These are phyloP conservation scores for Fraxinus anomala DNA, from an alignment of 257 asterid species.

Conservation along the genomic window DNA sequence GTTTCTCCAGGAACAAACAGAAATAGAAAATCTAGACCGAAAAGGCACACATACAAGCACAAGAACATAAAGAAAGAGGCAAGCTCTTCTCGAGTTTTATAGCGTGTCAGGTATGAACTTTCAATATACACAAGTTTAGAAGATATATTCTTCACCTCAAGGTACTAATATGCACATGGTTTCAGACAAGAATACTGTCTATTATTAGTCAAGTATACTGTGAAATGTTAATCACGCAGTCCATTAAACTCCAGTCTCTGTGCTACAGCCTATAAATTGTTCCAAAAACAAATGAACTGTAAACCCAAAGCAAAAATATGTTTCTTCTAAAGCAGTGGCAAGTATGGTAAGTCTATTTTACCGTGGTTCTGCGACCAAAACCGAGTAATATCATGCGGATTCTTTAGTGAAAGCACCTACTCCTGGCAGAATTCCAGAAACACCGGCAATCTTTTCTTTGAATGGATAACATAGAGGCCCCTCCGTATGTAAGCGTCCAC, in stretches of 20 bases:
- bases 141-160: not conserved
- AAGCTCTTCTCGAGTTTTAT: not conserved
- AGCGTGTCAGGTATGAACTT: not conserved
- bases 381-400: not conserved
- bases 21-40: not conserved
- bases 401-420: not conserved
- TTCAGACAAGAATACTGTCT: too few relatives aligned
- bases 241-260: not conserved
- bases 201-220: too few relatives aligned
- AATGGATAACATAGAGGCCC: not conserved
- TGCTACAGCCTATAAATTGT: not conserved
- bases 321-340: not conserved
- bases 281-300: not conserved
- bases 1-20: too few relatives aligned
- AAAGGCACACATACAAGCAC: not conserved
- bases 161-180: too few relatives aligned
- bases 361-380: not conserved
- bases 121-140: not conserved
- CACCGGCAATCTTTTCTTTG: not conserved
- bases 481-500: not conserved
- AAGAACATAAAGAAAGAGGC: not conserved
- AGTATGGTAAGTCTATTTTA: not conserved
- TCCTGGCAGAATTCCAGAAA: not conserved
- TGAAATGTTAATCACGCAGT: not conserved
- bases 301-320: not conserved